Evolutionary conservation across 345 rosid genomes (phyloP).

Genomic region (Tarenaya hassleriana): DNA sequence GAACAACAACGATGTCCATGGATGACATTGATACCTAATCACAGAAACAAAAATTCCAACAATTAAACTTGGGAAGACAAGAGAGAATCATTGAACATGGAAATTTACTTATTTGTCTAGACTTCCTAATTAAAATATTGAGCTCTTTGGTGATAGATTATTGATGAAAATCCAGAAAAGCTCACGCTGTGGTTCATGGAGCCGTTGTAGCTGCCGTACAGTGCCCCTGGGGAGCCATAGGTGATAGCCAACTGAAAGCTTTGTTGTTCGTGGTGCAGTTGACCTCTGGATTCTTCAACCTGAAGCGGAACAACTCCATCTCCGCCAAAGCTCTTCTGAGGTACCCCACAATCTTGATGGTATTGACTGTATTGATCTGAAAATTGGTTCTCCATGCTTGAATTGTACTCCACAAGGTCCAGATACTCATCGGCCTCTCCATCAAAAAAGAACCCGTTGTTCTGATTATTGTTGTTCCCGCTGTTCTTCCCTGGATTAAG

Average conservation of each 20-base stretch:
- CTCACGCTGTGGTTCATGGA: conserved; percentile 54
- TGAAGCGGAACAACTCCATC: conserved; percentile 76
- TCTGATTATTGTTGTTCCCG: conserved; percentile 24
- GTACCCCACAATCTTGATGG: conserved; percentile 31
- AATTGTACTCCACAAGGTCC: conserved; percentile 68
- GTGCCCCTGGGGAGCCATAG: conserved; percentile 40
- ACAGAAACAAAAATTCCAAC: conserved; percentile 25
- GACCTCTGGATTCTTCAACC: conserved; percentile 39
- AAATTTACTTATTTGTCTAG: too few relatives aligned
- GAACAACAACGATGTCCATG: conserved; percentile 59
- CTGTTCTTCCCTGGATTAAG: conserved; percentile 44
- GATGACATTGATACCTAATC: conserved; percentile 66
- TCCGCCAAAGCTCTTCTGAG: conserved; percentile 44
- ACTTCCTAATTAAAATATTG: too few relatives aligned
- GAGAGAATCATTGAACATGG: too few relatives aligned
- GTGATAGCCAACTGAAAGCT: conserved; percentile 45
- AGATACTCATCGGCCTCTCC: conserved; percentile 76
- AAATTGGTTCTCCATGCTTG: conserved; percentile 42
- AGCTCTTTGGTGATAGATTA: too few relatives aligned
- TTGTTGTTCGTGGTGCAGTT: conserved; percentile 36
- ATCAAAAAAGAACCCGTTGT: conserved; percentile 50
- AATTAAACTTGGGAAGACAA: conserved; percentile 4
- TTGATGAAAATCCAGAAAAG: conserved; percentile 1
- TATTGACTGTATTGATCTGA: conserved; percentile 35
- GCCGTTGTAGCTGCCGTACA: conserved; percentile 40